Percentiles rank a stretch among this genome's conserved stretches.
Evolutionary conservation across 2,329 filamentous ascomycete species (phyloP).

Genomic region (Claviceps pazoutovae): DNA sequence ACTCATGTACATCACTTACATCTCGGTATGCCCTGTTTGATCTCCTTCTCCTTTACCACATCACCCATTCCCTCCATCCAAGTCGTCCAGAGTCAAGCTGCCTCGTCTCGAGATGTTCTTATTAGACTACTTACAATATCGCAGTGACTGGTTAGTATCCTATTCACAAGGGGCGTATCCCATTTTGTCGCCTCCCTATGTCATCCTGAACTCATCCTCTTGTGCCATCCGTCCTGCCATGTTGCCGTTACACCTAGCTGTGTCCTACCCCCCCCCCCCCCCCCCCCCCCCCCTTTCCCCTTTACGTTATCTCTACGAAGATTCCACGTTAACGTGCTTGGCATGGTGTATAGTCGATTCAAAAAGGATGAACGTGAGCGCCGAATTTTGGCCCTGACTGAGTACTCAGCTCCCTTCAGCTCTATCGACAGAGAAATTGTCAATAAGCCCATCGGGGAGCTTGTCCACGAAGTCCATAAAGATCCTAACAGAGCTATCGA

Average conservation of each 20-base stretch:
- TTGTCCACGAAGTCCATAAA: constrained; percentile 68
- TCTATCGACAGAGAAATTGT: constrained; percentile 52
- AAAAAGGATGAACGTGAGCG: constrained; percentile 65
- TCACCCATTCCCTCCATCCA: background rate
- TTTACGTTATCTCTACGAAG: background rate
- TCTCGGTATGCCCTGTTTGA: background rate
- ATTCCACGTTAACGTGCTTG: constrained; percentile 14
- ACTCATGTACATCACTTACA: background rate
- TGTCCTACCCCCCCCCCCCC: background rate
- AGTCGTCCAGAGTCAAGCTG: background rate
- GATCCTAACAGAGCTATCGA: constrained; percentile 50
- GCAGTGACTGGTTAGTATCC: constrained; percentile 46
- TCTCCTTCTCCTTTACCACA: background rate
- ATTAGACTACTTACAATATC: constrained; percentile 53
- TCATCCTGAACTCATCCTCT: background rate
- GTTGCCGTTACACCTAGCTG: background rate
- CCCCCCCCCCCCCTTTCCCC: background rate
- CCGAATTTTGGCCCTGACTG: constrained; percentile 52
- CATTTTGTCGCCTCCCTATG: background rate
- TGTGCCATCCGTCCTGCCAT: background rate
- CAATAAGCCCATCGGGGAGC: constrained; percentile 57
- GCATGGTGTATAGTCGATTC: constrained; percentile 39
- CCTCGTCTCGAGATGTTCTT: constrained; percentile 23
- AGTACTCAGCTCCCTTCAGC: constrained; percentile 54
- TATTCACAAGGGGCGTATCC: background rate